Base-by-base conservation (phyloP, 805 yeast genomes). In the Kuraishia floccosa region DNA sequence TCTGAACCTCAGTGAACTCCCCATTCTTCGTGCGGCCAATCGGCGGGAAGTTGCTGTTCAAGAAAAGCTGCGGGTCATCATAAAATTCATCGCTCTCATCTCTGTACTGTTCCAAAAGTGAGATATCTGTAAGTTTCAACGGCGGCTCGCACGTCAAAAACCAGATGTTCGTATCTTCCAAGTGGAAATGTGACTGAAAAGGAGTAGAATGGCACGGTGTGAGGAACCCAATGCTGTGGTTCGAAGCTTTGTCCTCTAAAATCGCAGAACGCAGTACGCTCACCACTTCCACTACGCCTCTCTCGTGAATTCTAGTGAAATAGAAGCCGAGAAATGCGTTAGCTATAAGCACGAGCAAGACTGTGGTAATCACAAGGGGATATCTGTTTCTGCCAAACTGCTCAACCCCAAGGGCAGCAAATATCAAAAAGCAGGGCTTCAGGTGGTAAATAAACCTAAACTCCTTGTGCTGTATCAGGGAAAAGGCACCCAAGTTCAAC, bases 161-260 rank as follows among this genome's bases (percentile, higher is more conserved):
- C 94, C 95, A 82, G 1, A 76, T 44, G n/a, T 52, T 37, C 2
- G 43, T 42, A 12, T 58, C 49, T 7, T 58, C 50, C 15, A 81
- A 56, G 46, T 87, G 94, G 25, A 91, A 54, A 47, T 80, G 75
- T 17, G 91, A 72, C 47, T 85, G 95, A 76, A 91, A 82, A 2
- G 98, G 99, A 0, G 96, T 89, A 0, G 97, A 87, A 52, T 91
- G 99, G 45, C 99, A 91, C 0, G 99, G 98, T 47, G 87, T 85
- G 11, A 91, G 52, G 42, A 91, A 83, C 0, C 96, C 94, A 18
- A 87, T 55, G n/a, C n/a, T n/a, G n/a, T n/a, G n/a, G 15, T 52
- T 36, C 14, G 4, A 5, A n/a, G n/a, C 26, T 22, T 17, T 17
- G 11, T 33, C 34, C 4, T 32, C 15, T 5, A 42, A 27, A 4